These are phyloP conservation scores for Terfezia claveryi DNA, from an alignment of 495 filamentous ascomycete species.

Conservation along the genomic window DNA sequence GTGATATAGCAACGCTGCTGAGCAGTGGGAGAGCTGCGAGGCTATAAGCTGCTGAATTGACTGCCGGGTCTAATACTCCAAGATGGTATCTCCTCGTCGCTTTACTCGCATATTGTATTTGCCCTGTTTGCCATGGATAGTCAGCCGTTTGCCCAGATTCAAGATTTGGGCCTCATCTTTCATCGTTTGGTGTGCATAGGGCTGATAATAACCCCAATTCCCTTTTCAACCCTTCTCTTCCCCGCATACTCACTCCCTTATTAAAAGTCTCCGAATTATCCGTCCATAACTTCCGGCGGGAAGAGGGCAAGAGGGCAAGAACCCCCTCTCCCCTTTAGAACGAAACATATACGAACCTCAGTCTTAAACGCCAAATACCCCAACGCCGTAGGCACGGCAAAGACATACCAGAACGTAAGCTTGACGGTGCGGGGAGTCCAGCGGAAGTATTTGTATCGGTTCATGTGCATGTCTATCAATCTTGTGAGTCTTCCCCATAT, in stretches of 20 bases:
- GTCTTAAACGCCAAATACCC: slow-evolving; percentile 49
- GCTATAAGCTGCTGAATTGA: too few species aligned
- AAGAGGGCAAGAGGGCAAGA: too few species aligned
- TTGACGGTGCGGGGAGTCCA: slow-evolving; percentile 68
- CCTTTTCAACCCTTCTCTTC: too few species aligned
- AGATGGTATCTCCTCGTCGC: slow-evolving; percentile 55
- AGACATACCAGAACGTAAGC: slow-evolving; percentile 51
- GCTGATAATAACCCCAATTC: not conserved
- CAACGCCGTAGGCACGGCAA: slow-evolving; percentile 43
- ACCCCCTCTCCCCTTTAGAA: too few species aligned
- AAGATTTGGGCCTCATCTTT: not conserved
- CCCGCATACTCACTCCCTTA: slow-evolving; percentile 1
- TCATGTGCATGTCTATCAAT: slow-evolving; percentile 49
- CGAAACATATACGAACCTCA: slow-evolving; percentile 33
- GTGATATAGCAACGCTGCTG: too few species aligned
- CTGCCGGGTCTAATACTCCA: slow-evolving; percentile 37
- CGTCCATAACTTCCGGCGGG: not conserved
- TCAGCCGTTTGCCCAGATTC: not conserved
- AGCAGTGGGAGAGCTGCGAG: too few species aligned
- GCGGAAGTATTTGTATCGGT: slow-evolving; percentile 87
- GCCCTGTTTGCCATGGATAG: slow-evolving; percentile 33
- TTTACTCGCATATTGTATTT: slow-evolving; percentile 73
- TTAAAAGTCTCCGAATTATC: not conserved
- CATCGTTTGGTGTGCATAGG: not conserved
- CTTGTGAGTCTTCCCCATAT: not conserved